A percentile compares a stretch with the other conserved stretches of the same genome.
These are phyloP conservation scores for Lentinula guzmanii DNA, from an alignment of 768 basidiomycete genomes.

Conservation along the genomic window DNA sequence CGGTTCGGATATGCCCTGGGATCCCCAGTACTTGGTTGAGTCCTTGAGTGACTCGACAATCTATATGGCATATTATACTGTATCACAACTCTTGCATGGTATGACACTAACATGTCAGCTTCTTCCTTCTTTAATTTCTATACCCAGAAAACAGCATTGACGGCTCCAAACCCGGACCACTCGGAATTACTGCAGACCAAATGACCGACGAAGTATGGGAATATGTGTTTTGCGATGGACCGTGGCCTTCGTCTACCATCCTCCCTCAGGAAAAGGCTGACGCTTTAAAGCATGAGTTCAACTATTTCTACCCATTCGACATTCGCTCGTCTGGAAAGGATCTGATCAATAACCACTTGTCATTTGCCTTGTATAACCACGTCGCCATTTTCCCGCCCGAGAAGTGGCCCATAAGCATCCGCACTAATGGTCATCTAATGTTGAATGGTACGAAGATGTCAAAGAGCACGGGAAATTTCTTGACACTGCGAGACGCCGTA, in stretches of 20 bases:
- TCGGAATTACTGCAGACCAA: conserved; percentile 83
- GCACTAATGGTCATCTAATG: conserved; percentile 94
- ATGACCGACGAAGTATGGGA: conserved; percentile 99
- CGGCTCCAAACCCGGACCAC: conserved; percentile 71
- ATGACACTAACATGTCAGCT: conserved; percentile 15
- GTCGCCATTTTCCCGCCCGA: conserved; percentile 89
- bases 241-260: conserved; percentile 64
- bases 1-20: conserved; percentile 95
- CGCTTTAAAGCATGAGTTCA: conserved; percentile 81
- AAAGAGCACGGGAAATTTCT: conserved; percentile 92
- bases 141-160: conserved; percentile 61
- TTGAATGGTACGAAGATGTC: conserved; percentile 99
- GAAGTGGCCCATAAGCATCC: conserved; percentile 89
- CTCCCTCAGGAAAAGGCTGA: conserved; percentile 75
- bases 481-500: conserved; percentile 85
- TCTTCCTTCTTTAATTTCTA: conserved; percentile 8
- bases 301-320: conserved; percentile 98
- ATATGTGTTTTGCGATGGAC: conserved; percentile 77
- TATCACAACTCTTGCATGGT: conserved; percentile 89
- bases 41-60: conserved; percentile 96
- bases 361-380: conserved; percentile 92
- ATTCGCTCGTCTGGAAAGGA: conserved; percentile 98
- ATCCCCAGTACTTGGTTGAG: conserved; percentile 93
- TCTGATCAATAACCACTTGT: conserved; percentile 90
- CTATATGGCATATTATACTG: conserved; percentile 98